Evolutionary conservation across 2,329 filamentous ascomycete species (phyloP).

Genomic region (Pseudocercospora pini-densiflorae): DNA sequence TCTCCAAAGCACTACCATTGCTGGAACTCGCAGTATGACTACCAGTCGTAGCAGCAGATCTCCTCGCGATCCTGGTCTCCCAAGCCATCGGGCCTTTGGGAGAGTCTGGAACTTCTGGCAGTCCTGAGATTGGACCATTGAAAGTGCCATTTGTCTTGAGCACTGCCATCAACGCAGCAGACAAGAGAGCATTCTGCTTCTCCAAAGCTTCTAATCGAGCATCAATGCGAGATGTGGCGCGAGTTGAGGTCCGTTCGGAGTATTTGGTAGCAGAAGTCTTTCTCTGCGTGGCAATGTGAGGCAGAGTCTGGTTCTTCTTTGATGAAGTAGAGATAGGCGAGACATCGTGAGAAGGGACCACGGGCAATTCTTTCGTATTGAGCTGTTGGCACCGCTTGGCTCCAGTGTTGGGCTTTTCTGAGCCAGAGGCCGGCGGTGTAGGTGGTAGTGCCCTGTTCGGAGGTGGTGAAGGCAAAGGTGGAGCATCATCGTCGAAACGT

Average conservation of each 20-base stretch:
- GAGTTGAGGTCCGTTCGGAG: conserved; percentile 16
- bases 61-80: conserved; percentile 36
- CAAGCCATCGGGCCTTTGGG: conserved; percentile 33
- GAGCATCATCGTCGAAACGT: conserved; percentile 28
- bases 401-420: conserved; percentile 29
- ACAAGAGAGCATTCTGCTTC: conserved; percentile 45
- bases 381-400: conserved; percentile 21
- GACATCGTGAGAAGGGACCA: conserved; percentile 30
- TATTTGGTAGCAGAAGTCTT: conserved; percentile 17
- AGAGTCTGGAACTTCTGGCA: conserved; percentile 14
- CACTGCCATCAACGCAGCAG: conserved; percentile 47
- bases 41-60: conserved; percentile 32
- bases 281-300: conserved; percentile 32
- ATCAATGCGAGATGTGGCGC: conserved; percentile 31
- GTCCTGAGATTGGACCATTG: conserved; percentile 33
- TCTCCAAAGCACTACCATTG: conserved; percentile 42
- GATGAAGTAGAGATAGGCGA: conserved; percentile 27
- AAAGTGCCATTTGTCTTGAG: conserved; percentile 42
- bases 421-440: conserved; percentile 39
- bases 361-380: conserved; percentile 31
- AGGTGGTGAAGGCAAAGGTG: conserved; percentile 40
- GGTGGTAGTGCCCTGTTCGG: conserved; percentile 40
- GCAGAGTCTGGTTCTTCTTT: conserved; percentile 18
- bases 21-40: conserved; percentile 33
- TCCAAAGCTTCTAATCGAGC: conserved; percentile 45